Evolutionary conservation across 257 asterid genomes (phyloP), one percentile per base, ranked within the genome.

Genomic region (Fraxinus cuspidata): DNA sequence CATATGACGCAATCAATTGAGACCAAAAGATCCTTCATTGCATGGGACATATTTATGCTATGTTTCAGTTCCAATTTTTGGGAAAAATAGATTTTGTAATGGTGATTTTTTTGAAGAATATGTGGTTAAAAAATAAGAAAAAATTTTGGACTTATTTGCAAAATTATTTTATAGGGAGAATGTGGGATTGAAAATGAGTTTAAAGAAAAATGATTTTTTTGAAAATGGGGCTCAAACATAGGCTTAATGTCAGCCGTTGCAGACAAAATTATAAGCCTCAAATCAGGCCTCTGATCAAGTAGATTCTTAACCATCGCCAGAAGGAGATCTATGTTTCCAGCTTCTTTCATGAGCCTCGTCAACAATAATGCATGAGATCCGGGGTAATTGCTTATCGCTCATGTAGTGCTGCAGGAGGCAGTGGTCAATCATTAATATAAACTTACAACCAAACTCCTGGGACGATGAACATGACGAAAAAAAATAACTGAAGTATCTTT

Each of bases 271-370:
- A 95, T 70, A 79, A 95, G 96, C 91, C 96, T 90, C 79, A 95
- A 87, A 82, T 77, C 81, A 28, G 83, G 84, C 85, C 96, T 93
- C 86, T 74, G 87, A 79, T 87, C 72, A 21, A 95, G 90, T 79
- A 93, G 81, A 29, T 86, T 87, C 90, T 92, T 93, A 63, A 93
- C 77, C 86, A 90, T 74, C 34, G 97, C 97, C 70, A 95, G 85
- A 74, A 95, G 96, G 79, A 95, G 94, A 88, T 95, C 99, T 12
- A 97, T 93, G 83, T 83, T 93, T 91, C 77, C 91, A 87, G 88
- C 97, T 95, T 86, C 97, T 90, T 88, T 95, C 99, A 84, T 95
- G 99, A 71, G 97, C 99, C 89, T 95, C 99, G 34, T 95, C 99
- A 81, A 95, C 86, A 76, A 95, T 82, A 81, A 95, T 86, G 87